Conservation (phyloP, 257 asterid species). For the Agastache rugosa region DNA sequence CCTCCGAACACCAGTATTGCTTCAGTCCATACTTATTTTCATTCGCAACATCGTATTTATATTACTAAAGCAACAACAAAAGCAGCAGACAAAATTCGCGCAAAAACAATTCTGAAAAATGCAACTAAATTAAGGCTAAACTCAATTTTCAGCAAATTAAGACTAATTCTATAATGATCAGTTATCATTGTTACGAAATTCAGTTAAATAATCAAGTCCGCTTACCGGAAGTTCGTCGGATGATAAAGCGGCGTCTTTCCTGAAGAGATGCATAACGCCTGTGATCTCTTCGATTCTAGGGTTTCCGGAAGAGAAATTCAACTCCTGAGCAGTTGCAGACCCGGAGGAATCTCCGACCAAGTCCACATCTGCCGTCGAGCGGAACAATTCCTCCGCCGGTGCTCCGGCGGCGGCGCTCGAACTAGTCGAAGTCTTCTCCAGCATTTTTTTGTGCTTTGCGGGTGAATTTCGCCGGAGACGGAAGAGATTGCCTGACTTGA, state of each 20-base stretch:
- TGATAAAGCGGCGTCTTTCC: conserved; percentile 48
- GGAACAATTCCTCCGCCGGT: conserved; percentile 44
- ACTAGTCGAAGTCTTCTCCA: conserved; percentile 65
- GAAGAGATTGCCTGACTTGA: background rate
- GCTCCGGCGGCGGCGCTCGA: conserved; percentile 55
- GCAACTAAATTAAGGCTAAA: conserved; percentile 10
- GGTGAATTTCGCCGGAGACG: conserved; percentile 32
- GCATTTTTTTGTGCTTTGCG: conserved; percentile 37
- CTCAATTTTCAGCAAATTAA: conserved; percentile 26
- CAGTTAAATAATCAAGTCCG: conserved; percentile 1
- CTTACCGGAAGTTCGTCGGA: conserved; percentile 69
- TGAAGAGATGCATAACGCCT: conserved; percentile 87
- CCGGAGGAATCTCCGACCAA: conserved; percentile 38
- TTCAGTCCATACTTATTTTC: conserved; percentile 5
- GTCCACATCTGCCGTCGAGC: conserved; percentile 25
- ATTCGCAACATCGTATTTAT: conserved; percentile 2
- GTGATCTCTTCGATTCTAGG: conserved; percentile 95
- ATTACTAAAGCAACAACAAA: background rate
- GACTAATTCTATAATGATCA: background rate
- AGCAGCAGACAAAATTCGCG: background rate
- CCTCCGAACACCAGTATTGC: conserved; percentile 1
- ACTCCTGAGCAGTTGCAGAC: conserved; percentile 48
- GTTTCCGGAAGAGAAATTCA: conserved; percentile 93
- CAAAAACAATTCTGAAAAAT: background rate
- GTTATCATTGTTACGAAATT: background rate